These are phyloP conservation scores for Kwoniella heveanensis DNA, from an alignment of 768 basidiomycete species.

Conservation along the genomic window DNA sequence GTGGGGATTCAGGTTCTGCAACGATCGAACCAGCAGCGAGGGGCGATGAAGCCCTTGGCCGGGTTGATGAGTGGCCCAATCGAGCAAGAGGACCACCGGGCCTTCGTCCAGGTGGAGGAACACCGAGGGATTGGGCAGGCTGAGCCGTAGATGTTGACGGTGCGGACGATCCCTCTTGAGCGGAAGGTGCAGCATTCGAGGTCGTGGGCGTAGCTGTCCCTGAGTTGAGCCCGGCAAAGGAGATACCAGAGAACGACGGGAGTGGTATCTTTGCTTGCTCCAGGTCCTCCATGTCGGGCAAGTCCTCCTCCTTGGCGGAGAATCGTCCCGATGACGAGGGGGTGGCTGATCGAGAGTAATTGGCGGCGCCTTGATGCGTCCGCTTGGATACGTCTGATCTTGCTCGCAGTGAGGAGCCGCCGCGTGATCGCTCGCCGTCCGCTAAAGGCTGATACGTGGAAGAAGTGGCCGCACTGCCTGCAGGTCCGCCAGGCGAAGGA, in stretches of 20 bases:
- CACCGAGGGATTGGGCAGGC: slow-evolving; percentile 10
- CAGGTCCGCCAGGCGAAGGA: slow-evolving; percentile 35
- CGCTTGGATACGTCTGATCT: slow-evolving; percentile 35
- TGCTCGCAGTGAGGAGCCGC: slow-evolving; percentile 37
- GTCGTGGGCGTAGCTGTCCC: slow-evolving; percentile 3
- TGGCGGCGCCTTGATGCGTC: slow-evolving; percentile 36
- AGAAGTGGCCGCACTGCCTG: not conserved
- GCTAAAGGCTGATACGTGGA: slow-evolving; percentile 33
- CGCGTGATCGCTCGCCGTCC: slow-evolving; percentile 27
- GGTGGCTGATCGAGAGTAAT: slow-evolving; percentile 35
- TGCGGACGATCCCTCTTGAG: not conserved
- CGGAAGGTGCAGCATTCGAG: slow-evolving; percentile 2
- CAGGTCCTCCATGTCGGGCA: slow-evolving; percentile 49
- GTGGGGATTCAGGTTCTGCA: slow-evolving; percentile 45
- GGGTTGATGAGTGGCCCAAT: slow-evolving; percentile 27
- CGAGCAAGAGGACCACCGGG: slow-evolving; percentile 32
- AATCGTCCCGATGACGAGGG: slow-evolving; percentile 38
- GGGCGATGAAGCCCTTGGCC: slow-evolving; percentile 50
- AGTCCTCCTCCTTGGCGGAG: slow-evolving; percentile 51
- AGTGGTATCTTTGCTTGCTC: slow-evolving; percentile 44
- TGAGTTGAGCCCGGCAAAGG: slow-evolving; percentile 28
- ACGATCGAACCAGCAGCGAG: slow-evolving; percentile 45
- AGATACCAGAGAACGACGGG: slow-evolving; percentile 43
- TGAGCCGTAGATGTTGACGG: not conserved
- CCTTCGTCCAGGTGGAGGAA: slow-evolving; percentile 8